These are phyloP conservation scores for Gastrolobium villosum DNA, from an alignment of 306 rosid genomes.

Conservation along the genomic window DNA sequence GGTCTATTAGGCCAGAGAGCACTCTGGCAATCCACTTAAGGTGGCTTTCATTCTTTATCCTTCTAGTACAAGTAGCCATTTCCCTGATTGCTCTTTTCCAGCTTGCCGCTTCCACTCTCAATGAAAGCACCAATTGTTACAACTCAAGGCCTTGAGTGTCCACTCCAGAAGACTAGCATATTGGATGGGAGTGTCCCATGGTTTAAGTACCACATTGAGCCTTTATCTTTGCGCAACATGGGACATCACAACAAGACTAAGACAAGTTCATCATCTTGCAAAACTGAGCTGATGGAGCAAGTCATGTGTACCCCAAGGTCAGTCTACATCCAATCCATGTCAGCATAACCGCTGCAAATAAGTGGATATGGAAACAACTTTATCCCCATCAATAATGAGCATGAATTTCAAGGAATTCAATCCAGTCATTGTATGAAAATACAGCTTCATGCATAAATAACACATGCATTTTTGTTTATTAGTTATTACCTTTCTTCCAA, in stretches of 20 bases:
- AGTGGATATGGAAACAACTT: background rate
- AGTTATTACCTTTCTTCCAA: background rate
- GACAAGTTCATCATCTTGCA: constrained; percentile 1
- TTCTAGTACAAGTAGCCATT: background rate
- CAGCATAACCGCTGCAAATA: background rate
- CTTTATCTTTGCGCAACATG: background rate
- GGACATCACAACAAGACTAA: background rate
- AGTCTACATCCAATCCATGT: constrained; percentile 1
- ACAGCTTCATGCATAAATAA: background rate
- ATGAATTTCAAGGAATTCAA: constrained; percentile 15
- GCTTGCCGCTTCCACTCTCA: background rate
- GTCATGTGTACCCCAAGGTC: constrained; percentile 7
- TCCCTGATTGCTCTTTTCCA: background rate
- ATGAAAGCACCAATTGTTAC: background rate
- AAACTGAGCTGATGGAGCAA: constrained; percentile 14
- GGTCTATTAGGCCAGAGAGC: background rate
- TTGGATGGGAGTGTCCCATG: background rate
- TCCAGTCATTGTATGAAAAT: background rate
- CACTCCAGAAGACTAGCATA: background rate
- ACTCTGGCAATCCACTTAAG: background rate
- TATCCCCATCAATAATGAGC: background rate
- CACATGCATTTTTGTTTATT: background rate
- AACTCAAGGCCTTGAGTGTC: background rate
- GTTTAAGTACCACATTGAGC: background rate
- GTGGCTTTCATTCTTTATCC: background rate